Percentiles rank a stretch among this genome's conserved stretches.
phyloP scores from a whole-genome alignment of 306 rosid genomes.

The Rubus parviflorus region DNA sequence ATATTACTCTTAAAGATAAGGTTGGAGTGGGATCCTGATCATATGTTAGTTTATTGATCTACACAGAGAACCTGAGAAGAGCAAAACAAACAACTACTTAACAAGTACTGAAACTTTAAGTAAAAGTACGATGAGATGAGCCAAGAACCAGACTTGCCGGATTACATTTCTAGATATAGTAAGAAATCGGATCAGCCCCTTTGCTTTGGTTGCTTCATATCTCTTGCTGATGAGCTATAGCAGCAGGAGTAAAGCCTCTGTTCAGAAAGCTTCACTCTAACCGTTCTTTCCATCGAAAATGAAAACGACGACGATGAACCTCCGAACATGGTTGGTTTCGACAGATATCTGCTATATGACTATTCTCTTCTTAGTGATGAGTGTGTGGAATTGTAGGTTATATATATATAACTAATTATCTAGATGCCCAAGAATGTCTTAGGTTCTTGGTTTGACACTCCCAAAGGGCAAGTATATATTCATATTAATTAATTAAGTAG shows the following conservation, averaged over 20 bases:
- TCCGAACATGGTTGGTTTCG: neutral
- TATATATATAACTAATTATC: neutral
- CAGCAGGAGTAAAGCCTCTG: neutral
- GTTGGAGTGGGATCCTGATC: neutral
- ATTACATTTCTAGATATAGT: neutral
- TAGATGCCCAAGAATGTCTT: neutral
- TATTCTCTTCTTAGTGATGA: neutral
- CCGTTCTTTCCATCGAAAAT: neutral
- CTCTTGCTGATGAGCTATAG: constrained; percentile 6
- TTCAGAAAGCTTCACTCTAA: neutral
- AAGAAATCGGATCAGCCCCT: neutral
- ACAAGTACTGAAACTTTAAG: neutral
- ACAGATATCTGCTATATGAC: neutral
- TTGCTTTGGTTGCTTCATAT: neutral
- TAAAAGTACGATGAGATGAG: constrained; percentile 10
- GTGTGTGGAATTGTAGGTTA: constrained; percentile 1
- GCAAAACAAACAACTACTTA: neutral
- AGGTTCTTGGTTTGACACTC: neutral
- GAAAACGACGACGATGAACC: neutral
- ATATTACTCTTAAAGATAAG: neutral
- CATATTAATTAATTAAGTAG: neutral
- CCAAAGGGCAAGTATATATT: neutral
- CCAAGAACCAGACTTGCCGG: constrained; percentile 46
- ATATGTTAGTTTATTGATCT: neutral
- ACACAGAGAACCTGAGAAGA: neutral